Percentiles rank a stretch among this genome's conserved stretches.
phyloP scores from a whole-genome alignment of 176 grass and related monocot genomes.

The Oryza officinalis region DNA sequence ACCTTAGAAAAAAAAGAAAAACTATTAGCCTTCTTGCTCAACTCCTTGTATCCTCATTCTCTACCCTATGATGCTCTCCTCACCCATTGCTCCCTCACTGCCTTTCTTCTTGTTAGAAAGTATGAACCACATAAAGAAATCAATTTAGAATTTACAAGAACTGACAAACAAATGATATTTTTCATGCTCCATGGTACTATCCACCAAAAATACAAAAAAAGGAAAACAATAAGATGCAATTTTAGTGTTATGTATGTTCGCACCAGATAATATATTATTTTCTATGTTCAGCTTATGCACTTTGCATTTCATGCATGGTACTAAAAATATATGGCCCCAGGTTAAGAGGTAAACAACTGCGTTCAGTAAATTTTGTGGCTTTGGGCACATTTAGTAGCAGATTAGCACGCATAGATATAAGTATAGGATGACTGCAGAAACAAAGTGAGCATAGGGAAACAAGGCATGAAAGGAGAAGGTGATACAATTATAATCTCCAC shows the following conservation, averaged over 20 bases:
- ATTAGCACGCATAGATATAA: slow-evolving; percentile 21
- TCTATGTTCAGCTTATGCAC: neutral
- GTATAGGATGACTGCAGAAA: slow-evolving; percentile 16
- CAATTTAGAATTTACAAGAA: neutral
- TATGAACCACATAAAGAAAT: neutral
- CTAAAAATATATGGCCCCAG: slow-evolving; percentile 25
- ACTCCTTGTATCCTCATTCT: neutral
- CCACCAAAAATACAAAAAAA: slow-evolving; percentile 13
- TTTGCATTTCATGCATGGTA: neutral
- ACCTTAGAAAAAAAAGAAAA: neutral
- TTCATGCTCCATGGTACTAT: neutral
- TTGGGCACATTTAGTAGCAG: slow-evolving; percentile 17
- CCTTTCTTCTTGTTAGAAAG: neutral
- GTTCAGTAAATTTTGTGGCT: neutral
- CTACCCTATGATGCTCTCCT: neutral
- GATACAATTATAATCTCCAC: slow-evolving; percentile 37
- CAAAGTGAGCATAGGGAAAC: slow-evolving; percentile 8
- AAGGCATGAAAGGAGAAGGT: slow-evolving; percentile 22
- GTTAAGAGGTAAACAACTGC: slow-evolving; percentile 34
- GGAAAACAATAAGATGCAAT: neutral
- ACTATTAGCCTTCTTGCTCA: neutral
- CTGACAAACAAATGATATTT: neutral
- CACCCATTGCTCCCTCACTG: neutral
- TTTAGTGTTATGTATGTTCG: slow-evolving; percentile 10
- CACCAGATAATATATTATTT: slow-evolving; percentile 2